phyloP scores from a whole-genome alignment of 1,139 yeast species.

The Arxiozyma slooffiae region DNA sequence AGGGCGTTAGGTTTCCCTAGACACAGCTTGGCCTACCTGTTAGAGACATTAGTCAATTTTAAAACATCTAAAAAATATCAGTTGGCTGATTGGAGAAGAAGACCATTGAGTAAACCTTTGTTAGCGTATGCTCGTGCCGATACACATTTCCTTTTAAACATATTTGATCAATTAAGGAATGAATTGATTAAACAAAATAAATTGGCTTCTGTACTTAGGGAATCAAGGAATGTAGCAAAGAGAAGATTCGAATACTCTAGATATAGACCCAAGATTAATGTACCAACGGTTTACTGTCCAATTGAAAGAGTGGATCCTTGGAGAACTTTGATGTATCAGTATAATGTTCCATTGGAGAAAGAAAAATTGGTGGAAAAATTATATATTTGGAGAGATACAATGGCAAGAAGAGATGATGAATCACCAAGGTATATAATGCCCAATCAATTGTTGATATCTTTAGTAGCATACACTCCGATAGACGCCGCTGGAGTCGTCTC shows the following conservation, averaged over 20 bases:
- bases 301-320: slow-evolving; percentile 48
- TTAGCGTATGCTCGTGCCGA: slow-evolving; percentile 85
- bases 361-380: slow-evolving; percentile 50
- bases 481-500: slow-evolving; percentile 49
- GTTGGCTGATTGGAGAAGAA: slow-evolving; percentile 89
- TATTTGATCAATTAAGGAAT: slow-evolving; percentile 67
- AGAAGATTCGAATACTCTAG: slow-evolving; percentile 71
- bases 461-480: slow-evolving; percentile 51
- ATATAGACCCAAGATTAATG: slow-evolving; percentile 42
- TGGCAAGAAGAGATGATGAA: slow-evolving; percentile 74
- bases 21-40: slow-evolving; percentile 72
- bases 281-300: slow-evolving; percentile 38
- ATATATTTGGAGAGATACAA: slow-evolving; percentile 72
- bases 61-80: slow-evolving; percentile 91
- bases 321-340: slow-evolving; percentile 50
- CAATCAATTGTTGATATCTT: slow-evolving; percentile 59
- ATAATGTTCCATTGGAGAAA: slow-evolving; percentile 51
- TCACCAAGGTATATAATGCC: slow-evolving; percentile 77
- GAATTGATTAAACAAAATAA: slow-evolving; percentile 45
- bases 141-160: slow-evolving; percentile 79
- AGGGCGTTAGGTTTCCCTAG: slow-evolving; percentile 67
- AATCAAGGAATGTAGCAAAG: slow-evolving; percentile 72
- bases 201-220: slow-evolving; percentile 55
- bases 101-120: slow-evolving; percentile 78
- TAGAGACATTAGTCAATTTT: slow-evolving; percentile 73